Evolutionary conservation across 371 early-diverging fungal genomes (phyloP).

Genomic region (Basidiobolus meristosporus): DNA sequence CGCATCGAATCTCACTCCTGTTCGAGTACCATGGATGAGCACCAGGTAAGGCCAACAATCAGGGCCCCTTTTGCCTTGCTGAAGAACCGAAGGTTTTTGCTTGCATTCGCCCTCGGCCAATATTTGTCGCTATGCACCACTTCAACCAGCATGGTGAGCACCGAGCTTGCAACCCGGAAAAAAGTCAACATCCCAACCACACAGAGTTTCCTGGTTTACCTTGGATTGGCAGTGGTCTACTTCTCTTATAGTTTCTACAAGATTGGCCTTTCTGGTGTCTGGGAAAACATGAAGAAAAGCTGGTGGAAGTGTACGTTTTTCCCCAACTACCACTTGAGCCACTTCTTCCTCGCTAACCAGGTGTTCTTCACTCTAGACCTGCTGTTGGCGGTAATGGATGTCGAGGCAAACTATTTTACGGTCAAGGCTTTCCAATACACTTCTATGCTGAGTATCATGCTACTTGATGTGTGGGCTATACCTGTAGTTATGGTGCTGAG

Average conservation of each 20-base stretch:
- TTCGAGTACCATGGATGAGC: too few species aligned
- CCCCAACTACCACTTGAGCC: background rate
- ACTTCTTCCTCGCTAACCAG: background rate
- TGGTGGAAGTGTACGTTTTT: conserved; percentile 23
- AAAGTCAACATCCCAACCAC: conserved; percentile 38
- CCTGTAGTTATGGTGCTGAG: conserved; percentile 44
- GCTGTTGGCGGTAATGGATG: conserved; percentile 40
- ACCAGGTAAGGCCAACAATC: too few species aligned
- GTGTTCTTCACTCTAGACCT: conserved; percentile 12
- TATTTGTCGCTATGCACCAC: conserved; percentile 53
- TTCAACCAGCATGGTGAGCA: conserved; percentile 32
- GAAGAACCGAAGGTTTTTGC: too few species aligned
- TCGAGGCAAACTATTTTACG: conserved; percentile 61
- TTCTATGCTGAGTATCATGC: conserved; percentile 42
- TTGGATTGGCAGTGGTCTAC: conserved; percentile 38
- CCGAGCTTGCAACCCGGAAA: conserved; percentile 23
- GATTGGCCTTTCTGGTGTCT: conserved; percentile 21
- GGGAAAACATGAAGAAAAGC: conserved; percentile 22
- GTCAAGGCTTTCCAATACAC: conserved; percentile 58
- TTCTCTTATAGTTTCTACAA: conserved; percentile 30
- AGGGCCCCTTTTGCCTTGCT: too few species aligned
- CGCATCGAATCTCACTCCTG: too few species aligned
- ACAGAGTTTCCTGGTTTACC: conserved; percentile 45
- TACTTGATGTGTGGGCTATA: conserved; percentile 57
- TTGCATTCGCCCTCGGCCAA: conserved; percentile 18